phyloP scores from a whole-genome alignment of 306 rosid species.

The Ammopiptanthus mongolicus region DNA sequence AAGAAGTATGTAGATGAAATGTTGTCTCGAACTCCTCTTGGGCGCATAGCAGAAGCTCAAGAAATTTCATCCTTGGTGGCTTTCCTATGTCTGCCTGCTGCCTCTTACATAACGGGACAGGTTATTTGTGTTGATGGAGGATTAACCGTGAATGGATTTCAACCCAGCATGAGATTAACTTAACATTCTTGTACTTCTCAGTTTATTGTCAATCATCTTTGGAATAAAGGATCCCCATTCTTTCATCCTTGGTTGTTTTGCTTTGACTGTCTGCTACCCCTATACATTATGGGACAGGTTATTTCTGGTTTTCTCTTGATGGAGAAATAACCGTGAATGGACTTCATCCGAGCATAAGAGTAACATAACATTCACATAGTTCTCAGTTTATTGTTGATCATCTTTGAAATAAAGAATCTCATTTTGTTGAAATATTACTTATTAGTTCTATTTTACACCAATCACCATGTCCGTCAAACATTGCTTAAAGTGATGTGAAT shows the following conservation, averaged over 20 bases:
- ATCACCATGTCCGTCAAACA: too few species aligned
- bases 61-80: slow-evolving; percentile 78
- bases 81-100: slow-evolving; percentile 81
- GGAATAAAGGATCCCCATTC: neutral
- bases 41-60: slow-evolving; percentile 63
- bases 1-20: slow-evolving; percentile 46
- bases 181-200: slow-evolving; percentile 14
- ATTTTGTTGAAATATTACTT: neutral
- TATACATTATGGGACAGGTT: slow-evolving; percentile 54
- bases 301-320: slow-evolving; percentile 34
- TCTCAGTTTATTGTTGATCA: neutral
- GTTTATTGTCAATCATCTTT: neutral
- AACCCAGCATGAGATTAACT: slow-evolving; percentile 29
- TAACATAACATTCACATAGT: neutral
- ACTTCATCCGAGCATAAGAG: slow-evolving; percentile 21
- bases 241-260: slow-evolving; percentile 40
- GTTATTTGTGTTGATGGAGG: slow-evolving; percentile 77
- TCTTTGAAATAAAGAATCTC: neutral
- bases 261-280: slow-evolving; percentile 58
- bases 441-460: neutral
- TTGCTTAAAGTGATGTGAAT: neutral
- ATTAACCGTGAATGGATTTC: slow-evolving; percentile 57
- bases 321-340: slow-evolving; percentile 41
- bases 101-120: slow-evolving; percentile 87
- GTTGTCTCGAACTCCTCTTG: slow-evolving; percentile 47